Base-by-base conservation (phyloP, 768 basidiomycete genomes). In the Naematelia aurantialba region DNA sequence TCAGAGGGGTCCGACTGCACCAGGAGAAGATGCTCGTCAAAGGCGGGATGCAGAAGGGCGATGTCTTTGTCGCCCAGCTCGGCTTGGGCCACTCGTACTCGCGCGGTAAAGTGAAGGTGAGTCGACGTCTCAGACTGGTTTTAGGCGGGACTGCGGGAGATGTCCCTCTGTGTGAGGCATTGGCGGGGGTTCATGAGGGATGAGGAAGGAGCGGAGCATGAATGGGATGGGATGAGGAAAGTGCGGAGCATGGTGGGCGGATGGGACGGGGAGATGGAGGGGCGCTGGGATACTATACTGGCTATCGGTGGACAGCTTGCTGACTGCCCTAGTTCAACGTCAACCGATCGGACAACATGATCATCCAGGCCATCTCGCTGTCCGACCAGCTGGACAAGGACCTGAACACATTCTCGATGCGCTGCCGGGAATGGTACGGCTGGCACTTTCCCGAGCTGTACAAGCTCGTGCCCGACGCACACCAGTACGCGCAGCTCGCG, bases 381-480 rank as follows among this genome's bases (percentile, higher is more conserved):
- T 89, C 96, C 70, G 94, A 98, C 80, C 93, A 97, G 73, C 87
- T 97, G 72, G 94, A 98, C 84, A 98, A 97, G 82, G 94, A 98
- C 78, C 91, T 97, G 78, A 98, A 98, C 81, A 85, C 93, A 27
- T 97, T 98, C 77, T 88, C 92, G 19, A 98, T 98, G 94, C 89
- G 94, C 30, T 86, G 96, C 52, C 83, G 94, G 69, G 94, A 98
- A 77, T 98, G 94, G 94, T 98, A 98, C 77, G 94, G 94, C 5
- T 97, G 93, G 81, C 94, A 97, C 78, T 98, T 96, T 82, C 94
- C 94, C 39, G 94, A 98, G 79, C 88, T 97, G 67, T 84, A 94
- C 80, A 87, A 83, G 62, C 82, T 98, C 73, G 91, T 97, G 0
- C 85, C 92, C 56, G 94, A 97, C 79, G 94, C 96, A 76, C 75